Evolutionary conservation across 2,329 filamentous ascomycete genomes (phyloP).

Genomic region (Orbilia ellipsospora): DNA sequence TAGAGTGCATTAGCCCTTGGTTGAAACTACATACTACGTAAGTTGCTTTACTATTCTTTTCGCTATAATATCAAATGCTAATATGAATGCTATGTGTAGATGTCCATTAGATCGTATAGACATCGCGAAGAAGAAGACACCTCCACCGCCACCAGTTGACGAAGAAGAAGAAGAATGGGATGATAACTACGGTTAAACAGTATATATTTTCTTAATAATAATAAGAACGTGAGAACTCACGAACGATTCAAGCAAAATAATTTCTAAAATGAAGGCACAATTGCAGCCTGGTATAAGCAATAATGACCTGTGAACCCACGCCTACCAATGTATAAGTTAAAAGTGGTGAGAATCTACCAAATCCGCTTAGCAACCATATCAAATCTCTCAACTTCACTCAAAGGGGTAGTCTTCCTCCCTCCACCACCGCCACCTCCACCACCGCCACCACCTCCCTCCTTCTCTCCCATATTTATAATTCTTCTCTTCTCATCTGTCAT

Average conservation of each 20-base stretch:
- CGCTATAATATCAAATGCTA: background rate
- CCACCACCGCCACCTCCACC: constrained; percentile 57
- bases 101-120: constrained; percentile 58
- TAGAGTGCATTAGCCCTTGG: constrained; percentile 59
- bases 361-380: constrained; percentile 97
- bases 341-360: constrained; percentile 71
- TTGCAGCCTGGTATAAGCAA: background rate
- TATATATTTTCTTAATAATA: background rate
- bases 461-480: constrained; percentile 88
- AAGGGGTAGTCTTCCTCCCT: constrained; percentile 70
- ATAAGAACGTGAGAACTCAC: no score
- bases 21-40: constrained; percentile 58
- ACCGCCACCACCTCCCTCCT: constrained; percentile 64
- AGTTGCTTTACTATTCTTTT: constrained; percentile 2
- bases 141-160: constrained; percentile 37
- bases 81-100: constrained; percentile 11
- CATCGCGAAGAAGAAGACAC: constrained; percentile 57
- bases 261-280: background rate
- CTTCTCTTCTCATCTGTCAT: constrained; percentile 86
- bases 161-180: constrained; percentile 57
- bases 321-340: background rate
- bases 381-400: constrained; percentile 73
- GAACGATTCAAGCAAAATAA: background rate
- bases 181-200: constrained; percentile 60
- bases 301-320: background rate